A percentile compares a stretch with the other conserved stretches of the same genome.
Conservation (phyloP, 352 stramenopile genomes). For the Globisporangium sylvaticum region DNA sequence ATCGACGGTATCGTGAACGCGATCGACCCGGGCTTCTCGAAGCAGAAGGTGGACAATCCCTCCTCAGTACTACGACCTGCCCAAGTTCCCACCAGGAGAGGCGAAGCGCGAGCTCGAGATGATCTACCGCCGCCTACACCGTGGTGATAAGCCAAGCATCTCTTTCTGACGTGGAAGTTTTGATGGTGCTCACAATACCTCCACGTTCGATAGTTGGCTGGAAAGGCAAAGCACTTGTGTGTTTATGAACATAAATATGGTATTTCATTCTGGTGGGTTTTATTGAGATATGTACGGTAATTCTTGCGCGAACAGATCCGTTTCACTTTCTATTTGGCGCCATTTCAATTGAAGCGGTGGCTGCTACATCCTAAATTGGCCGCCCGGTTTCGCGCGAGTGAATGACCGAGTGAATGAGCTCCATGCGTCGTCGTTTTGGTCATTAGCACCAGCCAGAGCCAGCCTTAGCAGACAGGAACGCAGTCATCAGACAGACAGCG, state of each 20-base stretch:
- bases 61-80: conserved; percentile 97
- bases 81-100: conserved; percentile 96
- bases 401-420: neutral
- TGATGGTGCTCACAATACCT: no score
- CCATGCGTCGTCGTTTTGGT: neutral
- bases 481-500: neutral
- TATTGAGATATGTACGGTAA: no score
- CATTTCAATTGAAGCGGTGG: neutral
- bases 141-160: neutral
- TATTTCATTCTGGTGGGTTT: no score
- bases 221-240: no score
- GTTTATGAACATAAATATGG: no score
- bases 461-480: no score
- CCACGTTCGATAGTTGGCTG: neutral
- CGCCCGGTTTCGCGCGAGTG: no score
- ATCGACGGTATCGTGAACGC: conserved; percentile 99
- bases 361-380: neutral
- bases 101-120: conserved; percentile 93
- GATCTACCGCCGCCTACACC: conserved; percentile 64
- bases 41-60: conserved; percentile 96
- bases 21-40: conserved; percentile 98
- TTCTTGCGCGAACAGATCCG: neutral
- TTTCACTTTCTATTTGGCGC: neutral
- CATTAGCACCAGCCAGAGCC: neutral
- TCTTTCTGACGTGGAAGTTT: no score